phyloP scores from a whole-genome alignment of 2,329 filamentous ascomycete genomes.

The Aspergillus nomiae region DNA sequence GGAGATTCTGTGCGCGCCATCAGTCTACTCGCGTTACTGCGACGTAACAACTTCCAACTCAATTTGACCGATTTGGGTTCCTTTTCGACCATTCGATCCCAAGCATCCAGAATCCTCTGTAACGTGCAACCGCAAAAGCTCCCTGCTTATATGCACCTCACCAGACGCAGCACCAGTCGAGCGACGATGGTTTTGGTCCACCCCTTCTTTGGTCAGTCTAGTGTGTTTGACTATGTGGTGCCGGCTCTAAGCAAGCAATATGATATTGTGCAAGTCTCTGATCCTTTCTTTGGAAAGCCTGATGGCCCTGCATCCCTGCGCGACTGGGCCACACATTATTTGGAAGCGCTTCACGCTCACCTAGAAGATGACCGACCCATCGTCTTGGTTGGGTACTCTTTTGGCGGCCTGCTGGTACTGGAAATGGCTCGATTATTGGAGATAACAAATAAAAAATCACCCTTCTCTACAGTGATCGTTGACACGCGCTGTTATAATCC shows the following conservation, averaged over 20 bases:
- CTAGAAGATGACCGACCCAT: not conserved
- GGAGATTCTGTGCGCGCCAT: not conserved
- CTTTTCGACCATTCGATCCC: not conserved
- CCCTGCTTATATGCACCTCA: not conserved
- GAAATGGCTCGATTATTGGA: not conserved
- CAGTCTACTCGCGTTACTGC: not conserved
- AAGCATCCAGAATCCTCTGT: not conserved
- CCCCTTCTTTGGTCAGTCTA: not conserved
- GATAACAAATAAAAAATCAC: not conserved
- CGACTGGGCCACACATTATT: not conserved
- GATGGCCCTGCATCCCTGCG: not conserved
- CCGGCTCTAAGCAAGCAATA: not conserved
- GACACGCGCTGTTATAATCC: not conserved
- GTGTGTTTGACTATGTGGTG: not conserved
- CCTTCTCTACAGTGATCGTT: not conserved
- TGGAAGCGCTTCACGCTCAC: not conserved
- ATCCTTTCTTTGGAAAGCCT: not conserved
- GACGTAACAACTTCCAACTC: not conserved
- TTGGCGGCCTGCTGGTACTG: not conserved
- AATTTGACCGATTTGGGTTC: not conserved
- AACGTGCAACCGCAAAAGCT: not conserved
- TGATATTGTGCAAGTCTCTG: not conserved
- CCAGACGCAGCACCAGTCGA: not conserved
- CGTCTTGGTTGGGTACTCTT: not conserved
- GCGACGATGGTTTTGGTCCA: not conserved